Conservation (phyloP, 371 early-diverging fungal genomes). For the Smittium culicis region DNA sequence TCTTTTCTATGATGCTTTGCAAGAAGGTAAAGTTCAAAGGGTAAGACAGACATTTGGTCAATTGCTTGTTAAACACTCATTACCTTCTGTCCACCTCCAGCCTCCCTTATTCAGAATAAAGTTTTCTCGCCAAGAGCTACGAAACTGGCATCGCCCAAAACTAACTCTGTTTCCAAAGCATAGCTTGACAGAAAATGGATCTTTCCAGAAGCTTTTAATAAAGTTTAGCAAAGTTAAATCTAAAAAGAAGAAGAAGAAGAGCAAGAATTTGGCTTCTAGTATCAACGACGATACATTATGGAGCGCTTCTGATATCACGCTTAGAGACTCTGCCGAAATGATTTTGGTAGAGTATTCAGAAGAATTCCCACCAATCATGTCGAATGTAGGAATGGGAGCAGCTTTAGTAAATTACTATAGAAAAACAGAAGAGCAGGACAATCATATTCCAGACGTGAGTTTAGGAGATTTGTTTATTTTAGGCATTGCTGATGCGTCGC, state of each 20-base stretch:
- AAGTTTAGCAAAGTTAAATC: constrained; percentile 40
- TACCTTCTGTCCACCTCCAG: constrained; percentile 84
- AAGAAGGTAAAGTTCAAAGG: constrained; percentile 53
- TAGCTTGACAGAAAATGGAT: constrained; percentile 37
- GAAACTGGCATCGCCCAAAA: constrained; percentile 88
- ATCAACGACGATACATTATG: constrained; percentile 67
- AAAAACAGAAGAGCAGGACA: constrained; percentile 76
- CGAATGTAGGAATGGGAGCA: constrained; percentile 96
- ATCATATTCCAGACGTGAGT: constrained; percentile 54
- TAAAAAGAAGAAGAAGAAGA: constrained; percentile 39
- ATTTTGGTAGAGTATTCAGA: constrained; percentile 94
- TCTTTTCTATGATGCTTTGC: constrained; percentile 69
- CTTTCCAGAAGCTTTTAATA: no score
- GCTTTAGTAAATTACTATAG: constrained; percentile 94
- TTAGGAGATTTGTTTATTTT: constrained; percentile 78
- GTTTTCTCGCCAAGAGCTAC: constrained; percentile 71
- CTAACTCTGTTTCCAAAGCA: constrained; percentile 39
- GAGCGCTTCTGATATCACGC: constrained; percentile 74
- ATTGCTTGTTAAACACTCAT: constrained; percentile 79
- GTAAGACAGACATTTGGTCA: constrained; percentile 85
- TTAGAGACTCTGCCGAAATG: constrained; percentile 76
- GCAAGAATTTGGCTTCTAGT: constrained; percentile 7
- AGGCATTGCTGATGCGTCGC: constrained; percentile 91
- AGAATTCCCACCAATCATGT: constrained; percentile 93
- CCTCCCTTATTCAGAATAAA: constrained; percentile 78